A percentile compares a stretch with the other conserved stretches of the same genome.
phyloP scores from a whole-genome alignment of 2,329 filamentous ascomycete species.

The Pseudocercospora fuligena region DNA sequence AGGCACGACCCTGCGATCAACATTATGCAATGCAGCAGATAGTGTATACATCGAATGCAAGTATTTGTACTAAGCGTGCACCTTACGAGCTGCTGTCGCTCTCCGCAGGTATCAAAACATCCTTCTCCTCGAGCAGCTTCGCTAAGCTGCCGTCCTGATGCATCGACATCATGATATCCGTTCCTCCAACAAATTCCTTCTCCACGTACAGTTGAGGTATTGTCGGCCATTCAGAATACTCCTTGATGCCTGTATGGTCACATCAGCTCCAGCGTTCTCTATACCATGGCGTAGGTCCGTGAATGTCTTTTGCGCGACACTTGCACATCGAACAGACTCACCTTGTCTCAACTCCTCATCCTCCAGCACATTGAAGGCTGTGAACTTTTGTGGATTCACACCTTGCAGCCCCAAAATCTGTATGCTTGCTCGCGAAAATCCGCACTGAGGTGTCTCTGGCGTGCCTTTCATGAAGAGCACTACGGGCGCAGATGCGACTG shows the following conservation, averaged over 20 bases:
- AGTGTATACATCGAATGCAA: slow-evolving; percentile 6
- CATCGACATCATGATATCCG: slow-evolving; percentile 96
- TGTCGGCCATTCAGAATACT: slow-evolving; percentile 98
- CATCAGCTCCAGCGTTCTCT: background rate
- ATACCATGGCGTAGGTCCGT: slow-evolving; percentile 1
- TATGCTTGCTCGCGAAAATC: slow-evolving; percentile 92
- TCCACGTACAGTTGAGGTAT: slow-evolving; percentile 96
- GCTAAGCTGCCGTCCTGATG: slow-evolving; percentile 93
- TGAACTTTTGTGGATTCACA: slow-evolving; percentile 92
- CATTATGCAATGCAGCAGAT: background rate
- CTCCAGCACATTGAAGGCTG: slow-evolving; percentile 97
- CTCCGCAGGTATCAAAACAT: slow-evolving; percentile 73
- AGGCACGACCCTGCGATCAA: slow-evolving; percentile 5
- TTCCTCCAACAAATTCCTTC: slow-evolving; percentile 96
- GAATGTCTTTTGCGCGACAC: background rate
- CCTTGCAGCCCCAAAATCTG: slow-evolving; percentile 94
- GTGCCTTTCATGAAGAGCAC: slow-evolving; percentile 99
- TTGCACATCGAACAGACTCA: slow-evolving; percentile 46
- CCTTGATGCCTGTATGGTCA: slow-evolving; percentile 79
- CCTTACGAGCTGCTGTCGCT: slow-evolving; percentile 28
- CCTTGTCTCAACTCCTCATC: slow-evolving; percentile 83
- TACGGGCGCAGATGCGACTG: slow-evolving; percentile 83
- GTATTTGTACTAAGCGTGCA: slow-evolving; percentile 19
- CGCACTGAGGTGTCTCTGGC: slow-evolving; percentile 92
- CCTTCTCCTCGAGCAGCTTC: slow-evolving; percentile 89